These are phyloP conservation scores for Diplodia mutila DNA, from an alignment of 2,329 filamentous ascomycete species.

Conservation along the genomic window DNA sequence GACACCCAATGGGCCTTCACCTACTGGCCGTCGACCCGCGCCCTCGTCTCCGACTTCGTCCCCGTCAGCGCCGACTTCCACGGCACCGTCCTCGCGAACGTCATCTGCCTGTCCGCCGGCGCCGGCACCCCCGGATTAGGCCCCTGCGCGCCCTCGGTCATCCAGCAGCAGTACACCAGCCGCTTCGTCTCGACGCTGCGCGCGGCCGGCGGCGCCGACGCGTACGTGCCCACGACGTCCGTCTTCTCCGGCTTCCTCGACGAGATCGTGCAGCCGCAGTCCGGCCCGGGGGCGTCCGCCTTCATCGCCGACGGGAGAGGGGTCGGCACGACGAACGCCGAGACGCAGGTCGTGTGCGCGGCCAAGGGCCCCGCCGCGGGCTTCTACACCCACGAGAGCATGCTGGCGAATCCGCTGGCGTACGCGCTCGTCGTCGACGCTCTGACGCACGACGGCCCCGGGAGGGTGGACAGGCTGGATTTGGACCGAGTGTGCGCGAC, in stretches of 20 bases:
- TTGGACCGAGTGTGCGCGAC: conserved; percentile 45
- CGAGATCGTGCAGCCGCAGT: conserved; percentile 58
- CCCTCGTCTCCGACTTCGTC: conserved; percentile 54
- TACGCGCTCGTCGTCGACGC: conserved; percentile 54
- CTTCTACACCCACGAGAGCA: conserved; percentile 56
- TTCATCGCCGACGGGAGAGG: conserved; percentile 47
- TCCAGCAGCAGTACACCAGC: conserved; percentile 54
- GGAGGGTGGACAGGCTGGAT: conserved; percentile 45
- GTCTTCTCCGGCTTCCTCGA: conserved; percentile 56
- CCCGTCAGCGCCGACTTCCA: conserved; percentile 59
- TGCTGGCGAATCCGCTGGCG: conserved; percentile 55
- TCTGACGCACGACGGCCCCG: conserved; percentile 53
- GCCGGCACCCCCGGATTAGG: conserved; percentile 31
- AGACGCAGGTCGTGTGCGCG: conserved; percentile 52
- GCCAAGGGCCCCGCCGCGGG: conserved; percentile 45
- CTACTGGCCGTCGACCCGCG: conserved; percentile 58
- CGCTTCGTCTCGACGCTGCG: conserved; percentile 51
- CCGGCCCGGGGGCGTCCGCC: conserved; percentile 52
- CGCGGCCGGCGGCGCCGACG: conserved; percentile 52
- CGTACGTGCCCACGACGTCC: conserved; percentile 60
- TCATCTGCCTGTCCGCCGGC: conserved; percentile 27
- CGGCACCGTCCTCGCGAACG: conserved; percentile 49
- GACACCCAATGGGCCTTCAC: conserved; percentile 62
- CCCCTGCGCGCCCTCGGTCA: conserved; percentile 46
- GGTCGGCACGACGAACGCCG: conserved; percentile 56